These are phyloP conservation scores for Physcia stellaris DNA, from an alignment of 495 filamentous ascomycete genomes.

Conservation along the genomic window DNA sequence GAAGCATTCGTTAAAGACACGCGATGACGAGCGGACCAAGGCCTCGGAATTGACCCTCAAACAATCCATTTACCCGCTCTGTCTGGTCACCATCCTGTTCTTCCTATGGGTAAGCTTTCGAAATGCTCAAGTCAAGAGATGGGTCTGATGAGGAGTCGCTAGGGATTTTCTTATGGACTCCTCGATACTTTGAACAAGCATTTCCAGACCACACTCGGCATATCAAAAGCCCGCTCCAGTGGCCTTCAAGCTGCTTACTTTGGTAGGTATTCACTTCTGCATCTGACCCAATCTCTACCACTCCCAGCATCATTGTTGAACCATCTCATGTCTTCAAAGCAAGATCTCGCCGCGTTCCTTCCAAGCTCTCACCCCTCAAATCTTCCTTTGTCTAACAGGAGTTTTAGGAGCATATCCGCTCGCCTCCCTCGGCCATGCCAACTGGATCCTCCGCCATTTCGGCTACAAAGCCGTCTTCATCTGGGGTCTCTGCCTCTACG, in stretches of 20 bases:
- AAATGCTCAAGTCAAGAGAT: not conserved
- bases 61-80: slow-evolving; percentile 37
- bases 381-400: no score
- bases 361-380: no score
- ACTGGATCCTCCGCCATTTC: slow-evolving; percentile 37
- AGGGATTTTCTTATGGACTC: slow-evolving; percentile 39
- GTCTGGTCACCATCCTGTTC: slow-evolving; percentile 47
- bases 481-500: slow-evolving; percentile 35
- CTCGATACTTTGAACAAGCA: slow-evolving; percentile 37
- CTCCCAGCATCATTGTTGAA: no score
- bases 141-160: slow-evolving; percentile 7
- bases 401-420: slow-evolving; percentile 39
- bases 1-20: slow-evolving; percentile 10
- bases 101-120: slow-evolving; percentile 45
- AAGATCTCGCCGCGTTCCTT: no score
- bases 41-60: slow-evolving; percentile 45
- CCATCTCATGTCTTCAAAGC: no score
- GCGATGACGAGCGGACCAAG: slow-evolving; percentile 34
- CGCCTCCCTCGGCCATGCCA: slow-evolving; percentile 46
- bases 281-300: not conserved
- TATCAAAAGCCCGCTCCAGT: slow-evolving; percentile 34
- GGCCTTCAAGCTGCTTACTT: slow-evolving; percentile 44
- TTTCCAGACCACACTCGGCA: slow-evolving; percentile 39
- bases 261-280: slow-evolving; percentile 17
- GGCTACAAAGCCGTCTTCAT: slow-evolving; percentile 43